Base-by-base conservation (phyloP, 2,329 filamentous ascomycete genomes). In the Fusarium tanahbumbuense region DNA sequence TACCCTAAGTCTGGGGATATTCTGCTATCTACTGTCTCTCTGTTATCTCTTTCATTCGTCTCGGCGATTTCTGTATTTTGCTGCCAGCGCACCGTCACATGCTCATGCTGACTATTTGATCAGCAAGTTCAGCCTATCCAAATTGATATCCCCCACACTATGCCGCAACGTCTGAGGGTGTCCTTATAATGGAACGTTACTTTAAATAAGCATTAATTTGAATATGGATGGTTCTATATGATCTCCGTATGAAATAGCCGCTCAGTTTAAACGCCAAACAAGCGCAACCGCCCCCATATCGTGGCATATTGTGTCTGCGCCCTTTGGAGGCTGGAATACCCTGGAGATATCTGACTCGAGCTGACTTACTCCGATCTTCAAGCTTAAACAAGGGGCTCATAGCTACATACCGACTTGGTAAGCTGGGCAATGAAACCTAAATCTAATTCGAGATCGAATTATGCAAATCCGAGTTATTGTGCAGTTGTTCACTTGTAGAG, bases 281-380 rank as follows among this genome's bases (percentile, higher is more conserved):
- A 52, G 60, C 69, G 59, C 70, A 56, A 46, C 47, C 50, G 63
- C 67, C 47, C 54, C 50, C 25, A 46, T 40, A 34, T 40, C 40
- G 56, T 55, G 48, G 46, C 56, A 58, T 37, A 28, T 46, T 40
- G 27, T 13, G 20, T n/a, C 56, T 60, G 54, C 52, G 63, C 58
- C 62, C 47, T 67, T 49, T 34, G 25, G 20, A 47, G 53, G 25
- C 45, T 42, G 28, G 16, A 37, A 46, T 67, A 68, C 49, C 58
- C 49, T 58, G 25, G 49, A 70, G 58, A 22, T 34, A 28, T 37
- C 25, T 48, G 37, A 44, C 47, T 66, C 32, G 48, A 30, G 40
- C 16, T 59, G 34, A 44, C 25, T 22, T 37, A 15, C 50, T 48
- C 25, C 45, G 30, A 45, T 20, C 34, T 13, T 57, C 47, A 30